A percentile compares a stretch with the other conserved stretches of the same genome.
These are phyloP conservation scores for Aristolochia fimbriata DNA, from an alignment of 164 flowering plant species.

Conservation along the genomic window DNA sequence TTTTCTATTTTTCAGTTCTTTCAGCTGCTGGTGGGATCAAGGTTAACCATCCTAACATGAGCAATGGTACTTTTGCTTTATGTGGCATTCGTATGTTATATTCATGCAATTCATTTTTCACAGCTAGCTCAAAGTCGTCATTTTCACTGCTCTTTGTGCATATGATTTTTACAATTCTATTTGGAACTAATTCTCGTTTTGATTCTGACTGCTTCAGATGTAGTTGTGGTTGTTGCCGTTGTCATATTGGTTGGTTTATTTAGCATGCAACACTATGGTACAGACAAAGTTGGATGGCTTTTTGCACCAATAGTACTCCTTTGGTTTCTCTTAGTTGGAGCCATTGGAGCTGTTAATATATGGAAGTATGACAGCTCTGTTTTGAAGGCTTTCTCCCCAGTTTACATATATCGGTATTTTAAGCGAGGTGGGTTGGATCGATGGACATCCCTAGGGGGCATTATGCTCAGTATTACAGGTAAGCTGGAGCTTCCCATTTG, in stretches of 20 bases:
- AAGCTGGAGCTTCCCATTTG: neutral
- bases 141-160: neutral
- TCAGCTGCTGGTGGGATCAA: constrained; percentile 97
- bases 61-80: constrained; percentile 40
- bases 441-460: constrained; percentile 90
- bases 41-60: constrained; percentile 66
- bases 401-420: constrained; percentile 64
- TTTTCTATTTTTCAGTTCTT: constrained; percentile 46
- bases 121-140: neutral
- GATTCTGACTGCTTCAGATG: constrained; percentile 37
- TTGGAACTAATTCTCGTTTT: neutral
- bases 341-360: constrained; percentile 78
- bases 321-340: constrained; percentile 91
- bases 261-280: constrained; percentile 95
- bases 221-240: constrained; percentile 76
- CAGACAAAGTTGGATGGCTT: constrained; percentile 91
- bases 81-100: neutral
- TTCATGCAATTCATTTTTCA: neutral
- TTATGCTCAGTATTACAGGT: constrained; percentile 97
- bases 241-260: constrained; percentile 74
- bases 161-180: neutral
- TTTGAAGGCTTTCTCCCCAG: constrained; percentile 80
- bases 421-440: constrained; percentile 45
- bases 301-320: constrained; percentile 91
- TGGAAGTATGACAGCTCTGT: constrained; percentile 71